phyloP scores from a whole-genome alignment of 78 protist genomes.

The Andalucia godoyi region DNA sequence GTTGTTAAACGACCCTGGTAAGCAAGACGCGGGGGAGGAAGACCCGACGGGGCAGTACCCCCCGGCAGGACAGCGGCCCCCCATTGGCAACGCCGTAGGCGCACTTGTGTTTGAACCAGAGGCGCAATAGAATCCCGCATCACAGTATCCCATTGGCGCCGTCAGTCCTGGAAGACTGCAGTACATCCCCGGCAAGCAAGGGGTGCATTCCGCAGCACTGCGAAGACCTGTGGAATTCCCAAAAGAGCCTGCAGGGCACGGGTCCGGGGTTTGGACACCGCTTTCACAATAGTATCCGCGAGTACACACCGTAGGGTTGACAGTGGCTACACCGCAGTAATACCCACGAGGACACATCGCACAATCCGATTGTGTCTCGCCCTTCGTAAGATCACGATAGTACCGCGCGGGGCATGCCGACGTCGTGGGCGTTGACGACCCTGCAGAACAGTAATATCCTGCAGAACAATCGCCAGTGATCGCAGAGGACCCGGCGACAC shows the following conservation, averaged over 20 bases:
- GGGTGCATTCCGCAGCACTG: conserved; percentile 2
- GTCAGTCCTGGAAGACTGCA: neutral
- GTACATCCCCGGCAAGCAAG: conserved; percentile 19
- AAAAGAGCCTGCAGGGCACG: conserved; percentile 10
- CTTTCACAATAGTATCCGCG: conserved; percentile 16
- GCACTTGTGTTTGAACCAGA: neutral
- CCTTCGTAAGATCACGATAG: neutral
- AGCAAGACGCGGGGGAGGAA: neutral
- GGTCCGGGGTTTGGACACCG: neutral
- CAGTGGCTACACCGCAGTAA: neutral
- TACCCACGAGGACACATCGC: conserved; percentile 21
- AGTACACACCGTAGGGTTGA: conserved; percentile 9
- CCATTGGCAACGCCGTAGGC: neutral
- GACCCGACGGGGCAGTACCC: neutral
- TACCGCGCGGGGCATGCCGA: neutral
- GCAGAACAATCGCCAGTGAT: neutral
- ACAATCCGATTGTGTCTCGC: conserved; percentile 6
- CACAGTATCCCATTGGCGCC: neutral
- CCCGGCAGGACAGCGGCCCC: conserved; percentile 14
- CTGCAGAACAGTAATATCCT: conserved; percentile 31
- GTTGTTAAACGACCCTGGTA: neutral
- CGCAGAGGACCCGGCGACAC: conserved; percentile 16
- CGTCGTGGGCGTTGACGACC: neutral
- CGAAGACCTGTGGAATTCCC: neutral
- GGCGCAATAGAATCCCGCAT: neutral